phyloP scores from a whole-genome alignment of 202 grass and related monocot species.

The Setaria italica region DNA sequence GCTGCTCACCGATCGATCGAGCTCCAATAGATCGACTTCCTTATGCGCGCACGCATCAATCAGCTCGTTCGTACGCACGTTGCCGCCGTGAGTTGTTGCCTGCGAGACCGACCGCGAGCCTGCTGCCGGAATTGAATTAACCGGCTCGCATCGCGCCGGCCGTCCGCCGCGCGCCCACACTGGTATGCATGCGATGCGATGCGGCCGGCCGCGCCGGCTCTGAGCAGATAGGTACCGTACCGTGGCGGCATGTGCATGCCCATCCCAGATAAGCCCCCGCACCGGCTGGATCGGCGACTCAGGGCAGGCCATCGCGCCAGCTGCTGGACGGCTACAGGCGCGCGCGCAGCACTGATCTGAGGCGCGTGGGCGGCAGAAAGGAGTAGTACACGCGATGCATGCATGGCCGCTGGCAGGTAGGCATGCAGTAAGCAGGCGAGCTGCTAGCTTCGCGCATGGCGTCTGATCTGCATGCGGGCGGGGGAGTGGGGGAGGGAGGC shows the following conservation, averaged over 20 bases:
- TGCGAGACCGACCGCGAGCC: not conserved
- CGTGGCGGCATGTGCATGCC: not conserved
- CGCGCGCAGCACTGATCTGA: not conserved
- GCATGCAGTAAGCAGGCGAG: not conserved
- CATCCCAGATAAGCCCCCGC: too few species aligned
- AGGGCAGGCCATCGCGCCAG: too few species aligned
- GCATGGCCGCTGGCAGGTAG: not conserved
- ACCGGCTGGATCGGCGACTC: not conserved
- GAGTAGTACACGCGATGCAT: not conserved
- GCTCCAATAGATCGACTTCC: not conserved
- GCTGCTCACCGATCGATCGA: not conserved
- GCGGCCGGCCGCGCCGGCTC: not conserved
- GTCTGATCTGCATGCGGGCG: conserved; percentile 1
- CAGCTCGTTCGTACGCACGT: conserved; percentile 11
- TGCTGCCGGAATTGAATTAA: conserved; percentile 13
- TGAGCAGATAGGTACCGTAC: not conserved
- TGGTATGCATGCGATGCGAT: not conserved
- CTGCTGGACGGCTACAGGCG: too few species aligned
- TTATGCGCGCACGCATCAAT: not conserved
- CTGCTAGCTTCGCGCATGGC: conserved; percentile 26
- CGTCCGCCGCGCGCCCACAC: not conserved
- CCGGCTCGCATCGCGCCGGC: not conserved
- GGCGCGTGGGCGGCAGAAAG: not conserved
- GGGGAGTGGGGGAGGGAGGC: not conserved
- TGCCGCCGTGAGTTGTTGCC: not conserved